phyloP scores from a whole-genome alignment of 2,329 filamentous ascomycete genomes.

The Mariannaea sp. region DNA sequence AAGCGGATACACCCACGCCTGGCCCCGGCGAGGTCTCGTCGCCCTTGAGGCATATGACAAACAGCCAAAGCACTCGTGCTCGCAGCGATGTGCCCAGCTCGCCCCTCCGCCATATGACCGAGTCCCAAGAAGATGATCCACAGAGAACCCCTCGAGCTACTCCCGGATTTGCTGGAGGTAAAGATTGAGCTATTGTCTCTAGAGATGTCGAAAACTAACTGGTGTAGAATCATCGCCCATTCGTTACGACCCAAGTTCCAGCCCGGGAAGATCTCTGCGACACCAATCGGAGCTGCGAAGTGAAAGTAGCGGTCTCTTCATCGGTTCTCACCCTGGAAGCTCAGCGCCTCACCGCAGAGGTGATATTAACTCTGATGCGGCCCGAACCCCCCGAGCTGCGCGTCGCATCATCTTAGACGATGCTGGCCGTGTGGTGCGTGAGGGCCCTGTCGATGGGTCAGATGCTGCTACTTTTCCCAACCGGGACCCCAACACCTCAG shows the following conservation, averaged over 20 bases:
- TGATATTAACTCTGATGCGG: conserved; percentile 83
- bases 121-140: conserved; percentile 59
- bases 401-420: conserved; percentile 65
- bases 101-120: conserved; percentile 62
- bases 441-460: conserved; percentile 56
- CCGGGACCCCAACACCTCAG: conserved; percentile 81
- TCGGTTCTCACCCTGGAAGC: conserved; percentile 65
- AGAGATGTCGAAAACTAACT: conserved; percentile 13
- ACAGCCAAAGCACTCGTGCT: conserved; percentile 56
- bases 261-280: conserved; percentile 68
- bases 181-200: conserved; percentile 27
- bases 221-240: conserved; percentile 85
- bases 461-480: conserved; percentile 66
- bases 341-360: conserved; percentile 66
- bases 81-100: conserved; percentile 57
- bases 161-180: conserved; percentile 65
- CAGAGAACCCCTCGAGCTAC: conserved; percentile 75
- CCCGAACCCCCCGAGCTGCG: conserved; percentile 57
- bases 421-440: conserved; percentile 60
- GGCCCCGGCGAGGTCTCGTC: conserved; percentile 53
- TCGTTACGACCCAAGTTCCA: conserved; percentile 88
- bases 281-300: conserved; percentile 75
- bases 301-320: conserved; percentile 86
- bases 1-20: conserved; percentile 37
- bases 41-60: conserved; percentile 61